Evolutionary conservation across 805 yeast genomes (phyloP), one percentile per base, ranked within the genome.

Genomic region (Lipomyces spencermartinsiae): DNA sequence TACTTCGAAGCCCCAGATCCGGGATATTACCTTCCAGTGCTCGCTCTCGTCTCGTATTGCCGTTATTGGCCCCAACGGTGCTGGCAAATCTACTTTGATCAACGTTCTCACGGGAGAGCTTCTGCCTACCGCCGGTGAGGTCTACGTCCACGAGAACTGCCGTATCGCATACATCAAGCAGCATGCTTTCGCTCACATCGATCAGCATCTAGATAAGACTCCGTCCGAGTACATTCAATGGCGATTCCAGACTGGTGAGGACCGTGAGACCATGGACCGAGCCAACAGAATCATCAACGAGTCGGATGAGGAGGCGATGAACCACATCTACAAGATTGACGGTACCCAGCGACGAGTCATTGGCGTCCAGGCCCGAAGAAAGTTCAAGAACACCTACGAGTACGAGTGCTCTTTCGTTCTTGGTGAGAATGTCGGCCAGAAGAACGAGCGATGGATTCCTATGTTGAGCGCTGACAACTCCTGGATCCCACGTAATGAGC

Each of bases 171-270:
- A 95, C 95, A 93, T 95, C 80, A 95, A 95, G 87, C 99, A 95
- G 87, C 99, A 96, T 84, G 99, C 99, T 83, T 95, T 95, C 82
- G 98, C 98, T 75, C 99, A 95, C 85, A 94, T 95, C 80, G 99
- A 96, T 85, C 88, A 91, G 82, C 99, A 95, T 83, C 88, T 94
- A 83, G 99, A 95, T 89, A 92, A 91, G 89, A 95, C 99, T 80
- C 99, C 99, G 81, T 93, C 98, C 80, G 99, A 95, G 88, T 95
- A 95, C 87, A 95, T 95, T 79, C 99, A 95, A 87, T 95, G 99
- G 99, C 95, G 99, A 90, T 95, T 94, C 98, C 99, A 95, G 88
- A 95, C 99, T 82, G 99, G 99, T 93, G 99, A 95, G 88, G 99
- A 95, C 85, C 93, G 99, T 87, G 99, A 95, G 88, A 95, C 99